Base-by-base conservation (phyloP, 2,329 filamentous ascomycete species). In the Colletotrichum agaves region DNA sequence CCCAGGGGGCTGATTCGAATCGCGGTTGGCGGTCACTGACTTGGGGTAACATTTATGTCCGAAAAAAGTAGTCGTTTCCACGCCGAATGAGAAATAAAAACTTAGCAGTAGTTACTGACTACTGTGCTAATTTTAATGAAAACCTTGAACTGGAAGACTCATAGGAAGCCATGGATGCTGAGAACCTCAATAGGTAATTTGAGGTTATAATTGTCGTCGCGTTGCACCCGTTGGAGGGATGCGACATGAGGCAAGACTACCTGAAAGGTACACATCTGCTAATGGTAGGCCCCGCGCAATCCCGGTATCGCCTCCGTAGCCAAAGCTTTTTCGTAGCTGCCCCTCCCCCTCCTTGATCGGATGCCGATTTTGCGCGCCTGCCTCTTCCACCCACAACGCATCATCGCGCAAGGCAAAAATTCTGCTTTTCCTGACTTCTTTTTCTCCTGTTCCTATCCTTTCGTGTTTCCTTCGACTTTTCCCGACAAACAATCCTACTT, bases 301-400 rank as follows among this genome's bases (percentile, higher is more conserved):
- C 10, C 7, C 21, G 39, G 65, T 68, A 68, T 41, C 44, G 4
- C 8, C 11, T 41, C 33, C 37, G 65, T 68, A 68, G 33, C 41
- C 39, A 46, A 33, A 21, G 41, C 41, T 59, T 67, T 55, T 65
- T 21, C 31, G 33, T 49, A 17, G 47, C 49, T 68, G 61, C 65
- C 61, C 65, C 65, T 65, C 65, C 65, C 65, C 65, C 65, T 65
- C 65, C 61, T 65, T 68, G 53, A 65, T 65, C 61, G 61, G 65
- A 68, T 58, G 43, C 60, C 47, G 64, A 63, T 67, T 67, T 67
- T 67, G 60, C 64, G 64, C 64, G 61, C 44, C 50, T 67, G 31
- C 49, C 55, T 37, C 27, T 61, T 56, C 39, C 62, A 37, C 62
- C 56, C 44, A 43, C 63, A 61, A 65, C 39, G 47, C 65, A 64